Evolutionary conservation across 208 protist species (phyloP), one percentile per base, ranked within the genome.

Genomic region (Vickermania spadyakhi): DNA sequence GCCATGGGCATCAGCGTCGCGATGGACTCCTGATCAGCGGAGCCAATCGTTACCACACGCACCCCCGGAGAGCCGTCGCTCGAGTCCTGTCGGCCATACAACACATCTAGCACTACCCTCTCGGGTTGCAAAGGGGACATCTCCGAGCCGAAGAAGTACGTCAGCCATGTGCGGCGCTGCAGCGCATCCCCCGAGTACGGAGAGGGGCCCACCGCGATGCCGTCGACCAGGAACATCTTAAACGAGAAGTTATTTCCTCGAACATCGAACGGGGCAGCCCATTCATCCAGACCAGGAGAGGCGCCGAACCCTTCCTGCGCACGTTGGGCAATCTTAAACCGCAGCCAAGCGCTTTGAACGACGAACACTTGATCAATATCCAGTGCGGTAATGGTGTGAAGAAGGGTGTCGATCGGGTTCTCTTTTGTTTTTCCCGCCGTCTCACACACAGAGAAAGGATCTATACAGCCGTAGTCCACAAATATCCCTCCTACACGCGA

Each of bases 311-410:
- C 65, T 57, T 78, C 62, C 31, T 68, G 67, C 21, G 73, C 64
- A 1, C 75, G 74, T 67, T 86, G 82, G 21, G 74, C 74, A 13
- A 86, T 59, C 61, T 89, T 89, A 61, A 70, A 75, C 14, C 82
- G 75, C 23, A 89, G 64, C 79, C 82, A 86, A 2, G 72, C 66
- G 51, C 82, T 89, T 18, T 70, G 68, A 5, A 89, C 68, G 3
- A 86, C 76, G 70, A 81, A 79, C 5, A 89, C 62, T 50, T 85
- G 76, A 61, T 89, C 82, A 55, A 89, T 76, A 31, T 73, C 78
- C 1, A 66, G 68, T 29, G 66, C 70, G 4, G 61, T 53, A 52
- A 89, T 70, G 51, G 68, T 67, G 52, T 86, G 68, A n/a, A 84
- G 26, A 11, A 89, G 73, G 3, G 68, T 66, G 58, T 86, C 79